Percentiles rank a stretch among this genome's conserved stretches.
Evolutionary conservation across 2,329 filamentous ascomycete genomes (phyloP).

Genomic region (Aspergillus phoenicis): DNA sequence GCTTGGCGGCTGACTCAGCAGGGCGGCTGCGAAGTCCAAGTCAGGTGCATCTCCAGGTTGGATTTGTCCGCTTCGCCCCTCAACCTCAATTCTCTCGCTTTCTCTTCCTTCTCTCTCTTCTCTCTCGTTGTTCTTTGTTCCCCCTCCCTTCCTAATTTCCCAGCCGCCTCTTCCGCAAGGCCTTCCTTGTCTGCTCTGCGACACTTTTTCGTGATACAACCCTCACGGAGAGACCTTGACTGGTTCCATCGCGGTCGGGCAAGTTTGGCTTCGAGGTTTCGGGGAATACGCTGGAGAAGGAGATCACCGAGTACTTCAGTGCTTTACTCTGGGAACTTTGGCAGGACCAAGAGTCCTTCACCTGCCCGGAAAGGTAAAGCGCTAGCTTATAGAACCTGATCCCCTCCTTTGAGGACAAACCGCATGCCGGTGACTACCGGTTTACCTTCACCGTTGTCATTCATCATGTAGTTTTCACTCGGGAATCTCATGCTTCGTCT

Average conservation of each 20-base stretch:
- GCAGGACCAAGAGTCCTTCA: conserved; percentile 17
- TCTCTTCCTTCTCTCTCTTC: conserved; percentile 16
- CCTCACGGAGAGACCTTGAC: conserved; percentile 45
- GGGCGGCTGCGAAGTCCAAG: conserved; percentile 7
- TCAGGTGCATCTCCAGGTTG: conserved; percentile 7
- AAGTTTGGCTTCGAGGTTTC: conserved; percentile 34
- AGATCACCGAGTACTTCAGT: conserved; percentile 4
- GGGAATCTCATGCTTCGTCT: conserved; percentile 15
- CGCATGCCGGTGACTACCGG: conserved; percentile 16
- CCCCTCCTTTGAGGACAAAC: conserved; percentile 21
- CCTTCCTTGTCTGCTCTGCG: conserved; percentile 36
- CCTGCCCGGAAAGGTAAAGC: conserved; percentile 41
- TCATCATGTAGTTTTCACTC: conserved; percentile 9
- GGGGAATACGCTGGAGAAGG: conserved; percentile 23
- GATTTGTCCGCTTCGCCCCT: conserved; percentile 18
- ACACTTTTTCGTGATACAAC: conserved; percentile 38
- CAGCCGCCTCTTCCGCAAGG: conserved; percentile 17
- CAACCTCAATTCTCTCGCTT: conserved; percentile 18
- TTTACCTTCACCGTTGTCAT: conserved; percentile 19
- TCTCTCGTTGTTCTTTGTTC: conserved; percentile 17
- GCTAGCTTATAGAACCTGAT: conserved; percentile 28
- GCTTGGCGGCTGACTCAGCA: conserved; percentile 34
- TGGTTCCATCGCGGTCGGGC: conserved; percentile 43
- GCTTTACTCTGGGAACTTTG: conserved; percentile 25
- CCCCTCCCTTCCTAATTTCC: conserved; percentile 10